These are phyloP conservation scores for Diaporthe velutina DNA, from an alignment of 2,329 filamentous ascomycete genomes.

Conservation along the genomic window DNA sequence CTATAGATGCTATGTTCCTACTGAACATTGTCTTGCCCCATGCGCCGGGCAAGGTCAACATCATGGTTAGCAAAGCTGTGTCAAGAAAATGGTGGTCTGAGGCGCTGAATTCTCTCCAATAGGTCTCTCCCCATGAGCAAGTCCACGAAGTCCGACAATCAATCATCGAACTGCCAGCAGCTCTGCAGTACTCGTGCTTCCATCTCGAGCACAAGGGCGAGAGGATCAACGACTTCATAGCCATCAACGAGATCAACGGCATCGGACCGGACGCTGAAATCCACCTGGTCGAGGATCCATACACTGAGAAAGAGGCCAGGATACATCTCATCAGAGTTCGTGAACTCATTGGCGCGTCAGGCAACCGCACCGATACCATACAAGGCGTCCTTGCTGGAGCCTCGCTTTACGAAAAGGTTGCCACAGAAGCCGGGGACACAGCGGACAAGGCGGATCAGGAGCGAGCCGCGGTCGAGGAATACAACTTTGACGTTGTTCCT, in stretches of 20 bases:
- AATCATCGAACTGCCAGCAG: slow-evolving; percentile 91
- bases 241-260: slow-evolving; percentile 88
- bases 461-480: slow-evolving; percentile 68
- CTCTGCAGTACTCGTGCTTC: slow-evolving; percentile 98
- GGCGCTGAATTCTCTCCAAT: slow-evolving; percentile 44
- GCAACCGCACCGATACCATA: slow-evolving; percentile 87
- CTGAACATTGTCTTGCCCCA: slow-evolving; percentile 87
- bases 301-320: slow-evolving; percentile 97
- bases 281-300: slow-evolving; percentile 89
- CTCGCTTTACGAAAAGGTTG: slow-evolving; percentile 87
- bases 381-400: slow-evolving; percentile 88
- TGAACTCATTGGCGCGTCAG: slow-evolving; percentile 92
- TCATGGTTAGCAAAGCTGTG: slow-evolving; percentile 74
- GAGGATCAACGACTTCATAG: slow-evolving; percentile 94
- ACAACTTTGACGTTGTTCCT: slow-evolving; percentile 80
- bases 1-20: slow-evolving; percentile 64
- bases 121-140: slow-evolving; percentile 95
- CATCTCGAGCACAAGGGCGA: slow-evolving; percentile 92
- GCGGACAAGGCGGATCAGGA: slow-evolving; percentile 61
- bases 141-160: slow-evolving; percentile 97
- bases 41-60: slow-evolving; percentile 81
- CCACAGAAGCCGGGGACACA: slow-evolving; percentile 56
- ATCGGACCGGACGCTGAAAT: slow-evolving; percentile 84
- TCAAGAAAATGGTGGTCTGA: slow-evolving; percentile 23
- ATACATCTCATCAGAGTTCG: slow-evolving; percentile 93